Conservation (phyloP, 2,329 filamentous ascomycete species). For the Cercospora sp. region DNA sequence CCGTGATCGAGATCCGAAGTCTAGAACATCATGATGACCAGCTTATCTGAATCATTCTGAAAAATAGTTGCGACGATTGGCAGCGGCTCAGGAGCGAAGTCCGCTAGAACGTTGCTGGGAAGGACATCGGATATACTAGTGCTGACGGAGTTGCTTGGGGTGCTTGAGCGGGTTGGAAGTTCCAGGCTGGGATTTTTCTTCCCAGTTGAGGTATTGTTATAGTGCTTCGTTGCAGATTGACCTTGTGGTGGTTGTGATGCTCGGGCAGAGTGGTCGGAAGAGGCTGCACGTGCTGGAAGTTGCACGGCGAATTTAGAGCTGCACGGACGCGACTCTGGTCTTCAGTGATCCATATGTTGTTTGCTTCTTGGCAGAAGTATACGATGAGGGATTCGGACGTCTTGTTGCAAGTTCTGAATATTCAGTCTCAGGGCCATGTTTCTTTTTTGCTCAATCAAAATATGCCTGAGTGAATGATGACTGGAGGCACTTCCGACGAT, state of each 20-base stretch:
- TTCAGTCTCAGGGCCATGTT: background rate
- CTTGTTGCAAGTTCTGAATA: background rate
- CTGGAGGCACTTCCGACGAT: background rate
- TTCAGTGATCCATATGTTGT: background rate
- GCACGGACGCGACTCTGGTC: background rate
- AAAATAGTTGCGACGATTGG: background rate
- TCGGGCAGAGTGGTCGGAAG: background rate
- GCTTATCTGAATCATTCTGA: background rate
- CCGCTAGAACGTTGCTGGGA: background rate
- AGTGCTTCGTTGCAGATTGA: background rate
- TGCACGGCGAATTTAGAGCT: background rate
- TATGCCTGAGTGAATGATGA: background rate
- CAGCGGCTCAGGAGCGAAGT: background rate
- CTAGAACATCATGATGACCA: background rate
- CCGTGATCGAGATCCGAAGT: background rate
- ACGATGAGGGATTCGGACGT: background rate
- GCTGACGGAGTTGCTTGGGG: background rate
- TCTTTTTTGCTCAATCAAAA: background rate
- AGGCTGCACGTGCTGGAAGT: background rate
- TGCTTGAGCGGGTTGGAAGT: background rate
- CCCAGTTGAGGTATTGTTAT: background rate
- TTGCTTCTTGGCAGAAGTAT: background rate
- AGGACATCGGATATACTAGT: background rate
- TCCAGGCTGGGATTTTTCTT: background rate
- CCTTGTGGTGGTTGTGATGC: background rate